Base-by-base conservation (phyloP, 2,329 filamentous ascomycete genomes). In the Pestalotiopsis sp. region DNA sequence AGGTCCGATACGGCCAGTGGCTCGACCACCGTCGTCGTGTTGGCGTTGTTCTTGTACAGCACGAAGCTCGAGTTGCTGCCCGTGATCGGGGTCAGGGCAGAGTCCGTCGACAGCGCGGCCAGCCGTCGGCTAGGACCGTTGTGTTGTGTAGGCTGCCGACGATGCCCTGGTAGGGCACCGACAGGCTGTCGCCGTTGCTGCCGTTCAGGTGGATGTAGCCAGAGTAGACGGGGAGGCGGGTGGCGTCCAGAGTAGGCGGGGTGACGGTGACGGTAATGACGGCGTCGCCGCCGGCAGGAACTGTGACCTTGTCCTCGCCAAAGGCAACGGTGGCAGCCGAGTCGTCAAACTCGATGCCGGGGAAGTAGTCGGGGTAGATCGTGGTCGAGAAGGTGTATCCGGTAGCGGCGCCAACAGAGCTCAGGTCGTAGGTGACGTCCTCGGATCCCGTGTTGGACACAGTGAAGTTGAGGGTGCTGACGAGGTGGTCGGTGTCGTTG, bases 401-500 rank as follows among this genome's bases (percentile, higher is more conserved):
- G 2, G 88, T 88, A 13, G 83, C 78, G 13, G 87, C 83, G 2
- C 83, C 82, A 6, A 84, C 76, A 69, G 89, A 81, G 31, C 81
- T 81, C 12, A 91, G 78, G 7, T 81, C 79, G 77, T 89, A 90
- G 5, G 84, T 85, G 64, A 88, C 76, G 0, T 81, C 76, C 27
- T 81, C 79, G 17, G 77, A 77, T 60, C 85, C 86, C 4, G 81
- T 80, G 80, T 91, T 92, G 72, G 78, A 82, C 71, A 92, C 81
- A 52, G 81, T 84, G 74, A 91, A 89, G 71, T 84, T 83, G 58
- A 84, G 79, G 2, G 79, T 80, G 12, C 80, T 76, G 60, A 76
- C 76, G 70, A 89, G 85, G 80, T 91, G 76, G 71, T 87, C 86
- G 0, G 88, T 89, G 76, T 92, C 89, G 75, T 91, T 91, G 79